Percentiles rank a stretch among this genome's conserved stretches.
These are phyloP conservation scores for Coprinellus micaceus DNA, from an alignment of 768 basidiomycete species.

Conservation along the genomic window DNA sequence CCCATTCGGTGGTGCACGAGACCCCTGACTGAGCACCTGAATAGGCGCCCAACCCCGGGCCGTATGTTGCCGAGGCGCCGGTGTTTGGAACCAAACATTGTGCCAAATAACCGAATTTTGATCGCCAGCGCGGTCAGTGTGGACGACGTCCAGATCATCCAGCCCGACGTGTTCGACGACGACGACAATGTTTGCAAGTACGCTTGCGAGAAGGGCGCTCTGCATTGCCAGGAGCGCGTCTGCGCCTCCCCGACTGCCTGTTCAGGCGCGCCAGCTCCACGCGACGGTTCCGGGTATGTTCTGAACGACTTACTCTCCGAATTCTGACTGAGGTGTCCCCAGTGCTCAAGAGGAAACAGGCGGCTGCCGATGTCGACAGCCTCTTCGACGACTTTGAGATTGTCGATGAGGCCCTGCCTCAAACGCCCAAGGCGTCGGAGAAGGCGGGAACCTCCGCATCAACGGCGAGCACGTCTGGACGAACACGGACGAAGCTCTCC, in stretches of 20 bases:
- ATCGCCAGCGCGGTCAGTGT: not conserved
- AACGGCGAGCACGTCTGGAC: not conserved
- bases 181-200: not conserved
- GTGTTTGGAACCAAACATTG: too few species aligned
- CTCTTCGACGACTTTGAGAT: conserved; percentile 27
- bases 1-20: too few species aligned
- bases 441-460: not conserved
- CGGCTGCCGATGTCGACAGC: conserved; percentile 24
- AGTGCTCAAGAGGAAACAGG: conserved; percentile 31
- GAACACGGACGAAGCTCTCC: conserved; percentile 18
- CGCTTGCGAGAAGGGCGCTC: not conserved
- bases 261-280: not conserved
- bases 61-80: too few species aligned
- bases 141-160: too few species aligned
- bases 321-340: not conserved
- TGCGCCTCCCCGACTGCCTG: not conserved
- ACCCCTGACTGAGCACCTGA: too few species aligned
- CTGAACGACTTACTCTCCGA: not conserved
- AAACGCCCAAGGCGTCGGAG: conserved; percentile 5
- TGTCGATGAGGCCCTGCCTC: conserved; percentile 19
- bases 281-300: conserved; percentile 1
- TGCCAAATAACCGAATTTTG: not conserved
- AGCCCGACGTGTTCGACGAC: not conserved
- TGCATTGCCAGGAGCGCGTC: not conserved
- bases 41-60: too few species aligned